Evolutionary conservation across 2,329 filamentous ascomycete genomes (phyloP).

Genomic region (Alternaria arborescens): DNA sequence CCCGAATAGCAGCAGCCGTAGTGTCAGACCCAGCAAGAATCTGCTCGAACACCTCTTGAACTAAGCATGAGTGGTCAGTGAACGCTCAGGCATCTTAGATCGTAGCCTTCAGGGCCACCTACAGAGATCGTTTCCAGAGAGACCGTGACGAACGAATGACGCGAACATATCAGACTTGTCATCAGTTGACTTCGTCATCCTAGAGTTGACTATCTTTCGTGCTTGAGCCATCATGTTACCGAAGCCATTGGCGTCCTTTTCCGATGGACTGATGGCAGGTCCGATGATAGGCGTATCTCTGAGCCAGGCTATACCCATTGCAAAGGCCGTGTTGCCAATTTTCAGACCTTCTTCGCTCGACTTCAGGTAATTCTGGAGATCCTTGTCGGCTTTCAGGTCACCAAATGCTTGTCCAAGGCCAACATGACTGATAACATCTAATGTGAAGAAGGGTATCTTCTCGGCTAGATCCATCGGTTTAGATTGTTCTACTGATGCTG

Average conservation of each 20-base stretch:
- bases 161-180: slow-evolving; percentile 63
- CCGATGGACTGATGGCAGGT: slow-evolving; percentile 40
- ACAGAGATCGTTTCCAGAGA: slow-evolving; percentile 52
- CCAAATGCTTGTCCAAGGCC: slow-evolving; percentile 64
- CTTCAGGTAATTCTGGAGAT: slow-evolving; percentile 58
- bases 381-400: slow-evolving; percentile 59
- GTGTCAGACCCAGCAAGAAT: slow-evolving; percentile 67
- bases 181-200: slow-evolving; percentile 56
- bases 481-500: slow-evolving; percentile 31
- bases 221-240: slow-evolving; percentile 47
- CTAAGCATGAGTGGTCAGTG: slow-evolving; percentile 23
- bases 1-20: slow-evolving; percentile 64
- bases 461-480: slow-evolving; percentile 57
- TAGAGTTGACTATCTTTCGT: slow-evolving; percentile 46
- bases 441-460: slow-evolving; percentile 62
- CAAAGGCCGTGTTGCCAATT: slow-evolving; percentile 40
- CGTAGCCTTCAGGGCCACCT: not conserved
- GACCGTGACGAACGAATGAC: slow-evolving; percentile 59
- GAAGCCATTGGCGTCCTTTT: slow-evolving; percentile 48
- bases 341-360: slow-evolving; percentile 53
- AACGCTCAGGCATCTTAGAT: not conserved
- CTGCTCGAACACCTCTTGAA: slow-evolving; percentile 55
- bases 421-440: slow-evolving; percentile 65
- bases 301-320: slow-evolving; percentile 39
- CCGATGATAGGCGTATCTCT: slow-evolving; percentile 36